phyloP scores from a whole-genome alignment of 2,329 filamentous ascomycete species.

The Arthrocladium fulminans region DNA sequence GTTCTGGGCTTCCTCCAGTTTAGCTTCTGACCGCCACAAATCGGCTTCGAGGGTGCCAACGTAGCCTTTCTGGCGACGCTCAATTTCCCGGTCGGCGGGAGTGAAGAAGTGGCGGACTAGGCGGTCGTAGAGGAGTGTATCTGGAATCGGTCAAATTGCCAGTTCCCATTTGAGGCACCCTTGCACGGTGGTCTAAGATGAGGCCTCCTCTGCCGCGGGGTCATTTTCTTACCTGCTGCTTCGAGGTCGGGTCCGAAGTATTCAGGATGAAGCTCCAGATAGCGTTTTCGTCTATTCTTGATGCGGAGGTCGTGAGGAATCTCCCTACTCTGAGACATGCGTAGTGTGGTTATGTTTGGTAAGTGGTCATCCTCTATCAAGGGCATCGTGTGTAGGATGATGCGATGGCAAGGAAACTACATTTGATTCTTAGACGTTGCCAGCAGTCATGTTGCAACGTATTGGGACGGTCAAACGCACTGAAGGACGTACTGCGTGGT shows the following conservation, averaged over 20 bases:
- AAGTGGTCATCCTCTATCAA: constrained; percentile 3
- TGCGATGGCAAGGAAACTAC: no score
- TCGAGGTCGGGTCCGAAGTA: constrained; percentile 61
- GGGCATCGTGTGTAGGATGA: neutral
- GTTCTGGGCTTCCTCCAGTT: constrained; percentile 54
- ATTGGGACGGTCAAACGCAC: no score
- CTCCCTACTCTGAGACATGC: neutral
- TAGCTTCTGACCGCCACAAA: constrained; percentile 65
- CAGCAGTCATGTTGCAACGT: no score
- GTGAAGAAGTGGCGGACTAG: constrained; percentile 53
- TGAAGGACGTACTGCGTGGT: no score
- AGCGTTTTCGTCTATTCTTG: constrained; percentile 71
- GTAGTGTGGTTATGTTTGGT: neutral
- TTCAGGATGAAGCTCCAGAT: constrained; percentile 60
- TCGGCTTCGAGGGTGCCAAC: constrained; percentile 71
- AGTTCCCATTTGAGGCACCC: neutral
- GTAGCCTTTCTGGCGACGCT: constrained; percentile 66
- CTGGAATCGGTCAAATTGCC: constrained; percentile 31
- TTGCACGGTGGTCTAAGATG: no score
- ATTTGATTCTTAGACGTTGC: no score
- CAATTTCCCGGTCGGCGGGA: constrained; percentile 29
- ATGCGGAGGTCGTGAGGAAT: constrained; percentile 39
- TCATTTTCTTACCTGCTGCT: constrained; percentile 46
- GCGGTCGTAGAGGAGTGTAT: constrained; percentile 74
- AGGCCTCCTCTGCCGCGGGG: constrained; percentile 1